Base-by-base conservation (phyloP, 73 alveolate species). In the Tetrahymena malaccensis region DNA sequence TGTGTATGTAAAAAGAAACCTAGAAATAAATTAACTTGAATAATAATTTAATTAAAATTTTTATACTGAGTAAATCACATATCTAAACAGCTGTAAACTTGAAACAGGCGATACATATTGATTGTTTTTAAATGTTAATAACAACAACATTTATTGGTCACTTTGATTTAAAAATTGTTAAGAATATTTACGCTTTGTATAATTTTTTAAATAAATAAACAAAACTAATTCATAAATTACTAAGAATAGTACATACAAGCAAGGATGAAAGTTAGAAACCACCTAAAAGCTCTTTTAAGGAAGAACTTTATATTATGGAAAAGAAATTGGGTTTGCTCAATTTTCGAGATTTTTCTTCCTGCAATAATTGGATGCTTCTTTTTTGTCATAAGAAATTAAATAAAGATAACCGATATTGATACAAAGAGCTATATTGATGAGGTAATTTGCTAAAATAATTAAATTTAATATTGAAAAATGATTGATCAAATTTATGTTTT, bases 291-390 rank as follows among this genome's bases (percentile, higher is more conserved):
- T 21, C 96, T 99, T 94, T 96, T 99, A 93, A 85, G 96, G 94
- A 99, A 99, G 94, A 98, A 99, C 94, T 97, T 97, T 96, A 97
- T 98, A 93, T 95, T 98, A 84, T 97, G 99, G 98, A 98, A 97
- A 95, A 96, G 99, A 96, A 98, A 96, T 34, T 97, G 97, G 31
- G 85, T 97, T 35, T 97, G 99, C 43, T 98, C 99, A 8, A 50
- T 95, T 1, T 96, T 97, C 55, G 99, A 99, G 95, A 57, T 98
- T 35, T 89, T 98, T 33, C 93, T 97, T 37, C 99, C 99, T 35
- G 89, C 89, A 8, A 70, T 70, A 22, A 70, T 70, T 3, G 89
- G 89, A 70, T 25, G 89, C 19, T 70, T 70, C 37, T 70, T 70
- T 33, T 70, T 22, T 31, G 37, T 70, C 0, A 70, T 70, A 27